Percentiles rank a stretch among this genome's conserved stretches.
These are phyloP conservation scores for Rheum nobile DNA, from an alignment of 148 eudicot species.

Conservation along the genomic window DNA sequence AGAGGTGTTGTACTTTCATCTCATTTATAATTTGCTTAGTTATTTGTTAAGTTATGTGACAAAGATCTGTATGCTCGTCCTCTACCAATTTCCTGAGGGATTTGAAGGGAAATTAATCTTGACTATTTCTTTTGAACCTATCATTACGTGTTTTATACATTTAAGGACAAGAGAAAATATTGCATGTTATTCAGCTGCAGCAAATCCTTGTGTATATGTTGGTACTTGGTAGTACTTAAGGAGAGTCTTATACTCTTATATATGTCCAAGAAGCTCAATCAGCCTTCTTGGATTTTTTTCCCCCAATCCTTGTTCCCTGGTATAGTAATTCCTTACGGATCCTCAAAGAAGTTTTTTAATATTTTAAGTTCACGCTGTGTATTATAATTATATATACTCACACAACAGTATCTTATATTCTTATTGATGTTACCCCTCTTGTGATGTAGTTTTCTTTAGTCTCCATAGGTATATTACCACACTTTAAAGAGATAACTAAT, in stretches of 20 bases:
- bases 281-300: not conserved
- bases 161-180: not conserved
- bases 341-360: not conserved
- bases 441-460: not conserved
- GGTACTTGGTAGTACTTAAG: not conserved
- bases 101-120: not conserved
- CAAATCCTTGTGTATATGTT: not conserved
- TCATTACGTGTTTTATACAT: not conserved
- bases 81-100: not conserved
- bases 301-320: not conserved
- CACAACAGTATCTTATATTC: not conserved
- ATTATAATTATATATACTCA: not conserved
- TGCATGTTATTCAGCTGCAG: not conserved
- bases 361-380: not conserved
- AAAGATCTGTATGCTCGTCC: not conserved
- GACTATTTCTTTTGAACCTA: not conserved
- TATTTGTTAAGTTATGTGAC: not conserved
- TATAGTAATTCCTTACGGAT: not conserved
- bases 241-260: not conserved
- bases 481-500: not conserved
- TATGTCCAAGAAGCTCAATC: constrained; percentile 3
- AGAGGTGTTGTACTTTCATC: not conserved
- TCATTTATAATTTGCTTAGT: not conserved
- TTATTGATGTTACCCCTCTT: not conserved
- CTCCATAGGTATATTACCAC: not conserved